Evolutionary conservation across 768 basidiomycete genomes (phyloP).

Genomic region (Myochromella boudieri): DNA sequence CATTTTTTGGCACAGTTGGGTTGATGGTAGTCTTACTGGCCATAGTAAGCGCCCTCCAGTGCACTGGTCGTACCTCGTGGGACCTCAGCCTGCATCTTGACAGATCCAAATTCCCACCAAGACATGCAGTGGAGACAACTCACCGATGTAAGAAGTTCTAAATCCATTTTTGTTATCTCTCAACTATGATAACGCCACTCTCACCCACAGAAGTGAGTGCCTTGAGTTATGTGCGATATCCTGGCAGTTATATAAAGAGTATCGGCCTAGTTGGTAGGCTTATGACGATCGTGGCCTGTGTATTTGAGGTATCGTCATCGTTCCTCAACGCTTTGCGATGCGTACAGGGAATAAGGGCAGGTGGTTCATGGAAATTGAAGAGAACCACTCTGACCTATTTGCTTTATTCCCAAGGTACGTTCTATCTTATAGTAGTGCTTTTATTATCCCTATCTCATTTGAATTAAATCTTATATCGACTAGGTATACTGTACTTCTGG

Average conservation of each 20-base stretch:
- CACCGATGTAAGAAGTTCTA: slow-evolving; percentile 16
- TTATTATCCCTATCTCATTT: background rate
- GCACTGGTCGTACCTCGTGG: background rate
- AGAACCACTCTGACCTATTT: slow-evolving; percentile 22
- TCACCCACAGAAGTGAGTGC: too few relatives aligned
- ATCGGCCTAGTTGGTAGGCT: slow-evolving; percentile 20
- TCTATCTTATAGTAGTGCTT: background rate
- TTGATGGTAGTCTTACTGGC: slow-evolving; percentile 21
- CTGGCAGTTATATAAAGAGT: too few relatives aligned
- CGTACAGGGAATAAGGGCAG: slow-evolving; percentile 21
- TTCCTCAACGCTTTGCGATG: slow-evolving; percentile 23
- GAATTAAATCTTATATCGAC: too few relatives aligned
- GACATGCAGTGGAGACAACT: slow-evolving; percentile 7
- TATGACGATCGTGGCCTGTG: slow-evolving; percentile 26
- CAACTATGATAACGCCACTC: too few relatives aligned
- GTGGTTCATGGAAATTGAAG: slow-evolving; percentile 17
- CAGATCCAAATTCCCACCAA: slow-evolving; percentile 19
- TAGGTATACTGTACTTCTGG: slow-evolving; percentile 30
- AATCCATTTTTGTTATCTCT: too few relatives aligned
- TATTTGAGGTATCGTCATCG: slow-evolving; percentile 26
- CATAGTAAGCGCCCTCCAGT: slow-evolving; percentile 18
- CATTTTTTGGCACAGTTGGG: slow-evolving; percentile 20
- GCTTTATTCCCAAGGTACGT: slow-evolving; percentile 26
- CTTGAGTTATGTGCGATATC: too few relatives aligned
- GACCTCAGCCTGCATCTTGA: background rate